Percentiles rank a stretch among this genome's conserved stretches.
These are phyloP conservation scores for Luvunga scandens DNA, from an alignment of 345 rosid species.

Conservation along the genomic window DNA sequence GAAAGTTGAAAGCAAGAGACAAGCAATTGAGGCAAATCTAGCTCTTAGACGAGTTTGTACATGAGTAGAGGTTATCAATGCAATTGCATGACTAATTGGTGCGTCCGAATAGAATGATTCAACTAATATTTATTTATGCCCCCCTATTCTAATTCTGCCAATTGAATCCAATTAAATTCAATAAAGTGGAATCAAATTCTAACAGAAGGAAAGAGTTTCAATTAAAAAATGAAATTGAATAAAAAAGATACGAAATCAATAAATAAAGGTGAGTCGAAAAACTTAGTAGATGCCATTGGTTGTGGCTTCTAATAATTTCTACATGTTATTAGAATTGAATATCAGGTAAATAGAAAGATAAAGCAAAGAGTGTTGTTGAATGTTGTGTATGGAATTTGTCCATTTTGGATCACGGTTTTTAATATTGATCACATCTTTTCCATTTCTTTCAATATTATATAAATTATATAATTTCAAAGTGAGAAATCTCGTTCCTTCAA, in stretches of 20 bases:
- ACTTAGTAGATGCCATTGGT: neutral
- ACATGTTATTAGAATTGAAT: neutral
- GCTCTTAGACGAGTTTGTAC: conserved; percentile 9
- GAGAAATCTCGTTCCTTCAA: too few species aligned
- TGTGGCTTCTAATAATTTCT: rapidly evolving
- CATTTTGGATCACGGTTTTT: too few species aligned
- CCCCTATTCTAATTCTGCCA: neutral
- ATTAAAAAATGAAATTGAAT: too few species aligned
- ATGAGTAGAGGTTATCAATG: neutral
- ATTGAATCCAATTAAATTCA: neutral
- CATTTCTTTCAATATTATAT: too few species aligned
- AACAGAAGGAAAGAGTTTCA: neutral
- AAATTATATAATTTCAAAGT: too few species aligned
- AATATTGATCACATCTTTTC: too few species aligned
- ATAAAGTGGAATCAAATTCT: neutral
- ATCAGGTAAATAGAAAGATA: too few species aligned
- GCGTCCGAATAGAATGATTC: neutral
- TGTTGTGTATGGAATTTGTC: too few species aligned
- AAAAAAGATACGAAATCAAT: too few species aligned
- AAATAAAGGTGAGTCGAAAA: neutral
- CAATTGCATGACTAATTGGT: neutral
- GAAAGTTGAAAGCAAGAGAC: conserved; percentile 18
- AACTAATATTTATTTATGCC: neutral
- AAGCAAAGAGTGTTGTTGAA: too few species aligned
- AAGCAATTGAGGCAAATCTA: conserved; percentile 22